Evolutionary conservation across 2,329 filamentous ascomycete genomes (phyloP).

Genomic region (Claviceps sp.): DNA sequence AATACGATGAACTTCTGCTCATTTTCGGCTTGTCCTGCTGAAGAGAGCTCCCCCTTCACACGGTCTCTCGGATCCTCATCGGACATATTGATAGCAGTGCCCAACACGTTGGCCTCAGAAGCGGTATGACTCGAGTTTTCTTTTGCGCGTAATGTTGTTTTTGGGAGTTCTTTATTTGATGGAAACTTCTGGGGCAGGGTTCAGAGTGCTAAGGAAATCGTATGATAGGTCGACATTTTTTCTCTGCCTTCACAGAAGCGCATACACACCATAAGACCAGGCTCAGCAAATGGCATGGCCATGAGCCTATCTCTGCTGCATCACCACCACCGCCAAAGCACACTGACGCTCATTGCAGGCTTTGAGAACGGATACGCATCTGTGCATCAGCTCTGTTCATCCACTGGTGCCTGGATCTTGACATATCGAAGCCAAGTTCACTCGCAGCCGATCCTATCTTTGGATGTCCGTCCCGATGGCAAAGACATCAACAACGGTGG

Average conservation of each 20-base stretch:
- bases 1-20: conserved; percentile 94
- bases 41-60: conserved; percentile 11
- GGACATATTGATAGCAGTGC: conserved; percentile 60
- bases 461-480: conserved; percentile 36
- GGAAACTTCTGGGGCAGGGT: too few relatives aligned
- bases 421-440: conserved; percentile 57
- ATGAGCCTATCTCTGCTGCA: conserved; percentile 60
- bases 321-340: conserved; percentile 28
- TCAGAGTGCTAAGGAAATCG: neutral
- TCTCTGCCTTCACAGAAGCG: conserved; percentile 62
- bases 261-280: conserved; percentile 41
- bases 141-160: too few relatives aligned
- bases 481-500: conserved; percentile 10
- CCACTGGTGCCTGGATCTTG: conserved; percentile 28
- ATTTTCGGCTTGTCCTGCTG: conserved; percentile 49
- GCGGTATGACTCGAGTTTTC: conserved; percentile 32
- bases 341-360: conserved; percentile 54
- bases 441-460: conserved; percentile 67
- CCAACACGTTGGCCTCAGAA: conserved; percentile 62
- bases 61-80: conserved; percentile 12
- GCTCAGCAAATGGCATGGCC: conserved; percentile 59
- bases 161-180: too few relatives aligned
- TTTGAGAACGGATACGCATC: conserved; percentile 76
- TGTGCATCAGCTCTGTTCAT: conserved; percentile 39
- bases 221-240: conserved; percentile 60